Evolutionary conservation across 331 rosid species (phyloP).

Genomic region (Malus hybrid): DNA sequence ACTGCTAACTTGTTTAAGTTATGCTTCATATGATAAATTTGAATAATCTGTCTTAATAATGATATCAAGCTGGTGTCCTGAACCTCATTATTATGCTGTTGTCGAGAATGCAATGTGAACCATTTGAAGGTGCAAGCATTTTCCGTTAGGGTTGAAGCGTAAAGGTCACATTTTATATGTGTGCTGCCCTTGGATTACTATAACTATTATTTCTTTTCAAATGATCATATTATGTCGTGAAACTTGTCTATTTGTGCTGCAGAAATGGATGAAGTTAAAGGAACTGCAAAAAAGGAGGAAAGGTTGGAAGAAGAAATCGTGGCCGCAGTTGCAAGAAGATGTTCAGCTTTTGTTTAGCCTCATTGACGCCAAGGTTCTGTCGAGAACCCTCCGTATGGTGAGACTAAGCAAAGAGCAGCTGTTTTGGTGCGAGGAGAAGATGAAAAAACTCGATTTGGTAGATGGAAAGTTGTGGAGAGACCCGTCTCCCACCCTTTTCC

Average conservation of each 20-base stretch:
- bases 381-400: conserved; percentile 62
- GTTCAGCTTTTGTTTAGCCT: conserved; percentile 68
- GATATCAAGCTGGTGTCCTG: neutral
- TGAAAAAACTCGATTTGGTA: conserved; percentile 62
- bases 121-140: neutral
- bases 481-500: conserved; percentile 76
- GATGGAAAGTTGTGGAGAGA: conserved; percentile 70
- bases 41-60: neutral
- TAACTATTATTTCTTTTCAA: neutral
- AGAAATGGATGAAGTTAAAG: conserved; percentile 72
- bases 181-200: neutral
- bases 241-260: conserved; percentile 17
- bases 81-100: neutral
- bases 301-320: conserved; percentile 60
- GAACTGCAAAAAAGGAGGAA: conserved; percentile 65
- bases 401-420: conserved; percentile 69
- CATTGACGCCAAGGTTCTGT: conserved; percentile 53
- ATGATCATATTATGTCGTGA: neutral
- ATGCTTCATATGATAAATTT: too few species aligned
- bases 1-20: neutral
- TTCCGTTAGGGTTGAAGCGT: too few species aligned
- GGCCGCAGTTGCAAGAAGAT: conserved; percentile 72
- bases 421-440: conserved; percentile 92
- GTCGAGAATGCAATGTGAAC: neutral
- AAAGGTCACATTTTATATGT: neutral